Conservation (phyloP, 768 basidiomycete species). For the Tricholoma saponaceum region DNA sequence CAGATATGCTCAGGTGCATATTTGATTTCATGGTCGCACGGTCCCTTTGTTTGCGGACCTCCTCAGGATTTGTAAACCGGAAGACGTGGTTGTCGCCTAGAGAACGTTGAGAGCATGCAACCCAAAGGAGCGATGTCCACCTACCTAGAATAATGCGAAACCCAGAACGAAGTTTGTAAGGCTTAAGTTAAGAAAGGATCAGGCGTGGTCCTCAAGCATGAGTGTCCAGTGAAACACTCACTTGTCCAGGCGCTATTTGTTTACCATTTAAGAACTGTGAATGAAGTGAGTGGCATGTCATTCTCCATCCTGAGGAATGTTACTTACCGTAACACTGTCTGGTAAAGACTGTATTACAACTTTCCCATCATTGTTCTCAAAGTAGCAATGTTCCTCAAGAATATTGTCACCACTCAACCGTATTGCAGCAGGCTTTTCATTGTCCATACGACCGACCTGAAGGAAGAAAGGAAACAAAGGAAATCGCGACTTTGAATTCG, state of each 20-base stretch:
- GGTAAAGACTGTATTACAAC: constrained; percentile 79
- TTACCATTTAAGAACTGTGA: constrained; percentile 90
- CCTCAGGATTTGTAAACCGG: constrained; percentile 93
- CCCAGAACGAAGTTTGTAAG: constrained; percentile 86
- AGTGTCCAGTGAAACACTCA: constrained; percentile 28
- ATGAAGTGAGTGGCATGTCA: constrained; percentile 11
- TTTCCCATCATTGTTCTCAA: constrained; percentile 82
- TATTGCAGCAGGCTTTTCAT: constrained; percentile 78
- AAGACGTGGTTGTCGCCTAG: constrained; percentile 96
- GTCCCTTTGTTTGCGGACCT: constrained; percentile 88
- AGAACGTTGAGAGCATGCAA: constrained; percentile 7
- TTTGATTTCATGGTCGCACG: constrained; percentile 72
- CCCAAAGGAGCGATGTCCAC: constrained; percentile 15
- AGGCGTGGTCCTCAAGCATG: background rate
- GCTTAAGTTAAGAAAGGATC: constrained; percentile 33
- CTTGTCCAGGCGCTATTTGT: constrained; percentile 73
- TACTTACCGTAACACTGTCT: constrained; percentile 76
- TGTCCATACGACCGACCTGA: constrained; percentile 86
- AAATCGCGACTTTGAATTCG: background rate
- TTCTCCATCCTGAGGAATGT: constrained; percentile 1
- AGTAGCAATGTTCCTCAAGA: constrained; percentile 86
- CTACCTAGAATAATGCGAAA: constrained; percentile 94
- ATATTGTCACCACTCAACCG: constrained; percentile 92
- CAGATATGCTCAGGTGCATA: constrained; percentile 60
- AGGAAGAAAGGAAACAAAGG: background rate